These are phyloP conservation scores for Irpex sp. DNA, from an alignment of 1,284 basidiomycete genomes.

Conservation along the genomic window DNA sequence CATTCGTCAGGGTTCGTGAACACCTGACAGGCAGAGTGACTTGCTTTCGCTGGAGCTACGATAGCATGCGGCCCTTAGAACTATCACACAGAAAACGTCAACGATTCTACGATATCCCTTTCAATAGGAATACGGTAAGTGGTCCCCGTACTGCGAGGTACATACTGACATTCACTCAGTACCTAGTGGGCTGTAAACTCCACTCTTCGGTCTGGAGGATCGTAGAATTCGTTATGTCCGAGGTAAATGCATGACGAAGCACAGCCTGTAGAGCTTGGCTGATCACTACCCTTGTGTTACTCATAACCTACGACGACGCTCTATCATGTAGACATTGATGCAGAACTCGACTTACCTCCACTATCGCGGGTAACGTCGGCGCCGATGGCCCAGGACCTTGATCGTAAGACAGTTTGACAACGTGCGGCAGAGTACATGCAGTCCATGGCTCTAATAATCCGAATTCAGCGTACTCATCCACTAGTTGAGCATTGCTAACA, in stretches of 20 bases:
- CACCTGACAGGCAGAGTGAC: not conserved
- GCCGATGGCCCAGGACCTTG: not conserved
- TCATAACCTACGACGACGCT: no score
- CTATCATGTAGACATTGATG: not conserved
- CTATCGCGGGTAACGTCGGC: not conserved
- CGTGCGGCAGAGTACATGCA: no score
- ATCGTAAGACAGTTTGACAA: no score
- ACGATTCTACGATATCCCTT: not conserved
- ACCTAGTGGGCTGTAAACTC: not conserved
- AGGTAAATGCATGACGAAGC: no score
- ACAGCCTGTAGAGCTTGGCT: no score
- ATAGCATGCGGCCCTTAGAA: not conserved
- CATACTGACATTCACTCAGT: not conserved
- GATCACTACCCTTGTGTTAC: no score
- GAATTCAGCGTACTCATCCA: no score
- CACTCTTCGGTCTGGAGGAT: not conserved
- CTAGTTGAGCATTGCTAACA: not conserved
- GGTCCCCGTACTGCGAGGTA: not conserved
- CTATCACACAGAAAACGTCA: not conserved
- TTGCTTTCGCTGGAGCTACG: not conserved
- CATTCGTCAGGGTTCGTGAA: not conserved
- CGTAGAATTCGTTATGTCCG: no score
- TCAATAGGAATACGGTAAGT: not conserved
- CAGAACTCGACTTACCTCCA: not conserved
- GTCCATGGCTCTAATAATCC: no score